Evolutionary conservation across 192 early-diverging fungal genomes (phyloP), one percentile per base, ranked within the genome.

Genomic region (Phlyctochytrium bullatum): DNA sequence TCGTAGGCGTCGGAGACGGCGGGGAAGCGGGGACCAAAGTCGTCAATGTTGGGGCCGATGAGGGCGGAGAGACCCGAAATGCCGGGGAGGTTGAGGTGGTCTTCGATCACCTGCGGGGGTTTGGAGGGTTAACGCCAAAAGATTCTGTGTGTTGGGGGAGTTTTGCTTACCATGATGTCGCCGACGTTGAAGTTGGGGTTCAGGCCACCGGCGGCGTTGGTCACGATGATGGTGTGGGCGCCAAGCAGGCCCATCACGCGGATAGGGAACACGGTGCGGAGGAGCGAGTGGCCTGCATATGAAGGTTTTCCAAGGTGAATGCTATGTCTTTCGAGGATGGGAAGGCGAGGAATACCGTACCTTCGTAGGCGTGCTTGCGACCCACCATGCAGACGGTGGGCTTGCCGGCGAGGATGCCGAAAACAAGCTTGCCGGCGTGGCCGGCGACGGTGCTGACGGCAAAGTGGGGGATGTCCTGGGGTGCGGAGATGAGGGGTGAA

Each of bases 361-460:
- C 94, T 73, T 96, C 94, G 72, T 96, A 96, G 52, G 83, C 88
- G 72, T 96, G 94, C 80, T 88, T 91, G 28, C 94, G 80, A n/a
- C 94, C 94, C 10, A 92, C 90, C 81, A 95, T 91, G 74, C 87
- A 90, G 34, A 94, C 89, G 2, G 85, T 85, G 29, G 86, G 84
- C 24, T 78, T 83, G 40, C 86, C 83, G 35, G 87, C 81, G 52
- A 97, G 78, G 52, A 87, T 83, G 63, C 92, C 93, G 80, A 95
- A 93, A 6, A 92, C 91, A 28, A 97, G 80, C 70, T 90, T 90
- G 40, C 91, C 88, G 23, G 78, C 86, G 65, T 92, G 91, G 29
- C 91, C 91, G 53, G 68, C 77, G 50, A 90, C 87, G 85, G 67
- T 59, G 17, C 29, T 35, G 23, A 34, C 53, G 61, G 51, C 56